Conservation (phyloP, 139 green algal species). For the Deuterostichococcus epilithicus region DNA sequence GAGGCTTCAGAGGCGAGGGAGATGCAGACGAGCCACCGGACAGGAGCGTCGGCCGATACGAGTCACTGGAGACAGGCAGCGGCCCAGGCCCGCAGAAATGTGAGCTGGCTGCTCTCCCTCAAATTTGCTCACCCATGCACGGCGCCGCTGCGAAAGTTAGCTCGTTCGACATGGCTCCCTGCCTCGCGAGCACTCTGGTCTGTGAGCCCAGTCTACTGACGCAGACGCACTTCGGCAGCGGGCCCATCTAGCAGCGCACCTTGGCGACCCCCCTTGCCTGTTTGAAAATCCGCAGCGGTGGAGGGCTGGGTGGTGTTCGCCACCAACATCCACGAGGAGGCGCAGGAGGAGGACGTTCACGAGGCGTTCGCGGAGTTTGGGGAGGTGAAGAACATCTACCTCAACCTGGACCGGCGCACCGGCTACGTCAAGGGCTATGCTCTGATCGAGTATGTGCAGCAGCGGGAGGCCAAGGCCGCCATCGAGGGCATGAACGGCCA, state of each 20-base stretch:
- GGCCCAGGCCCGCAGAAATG: constrained; percentile 19
- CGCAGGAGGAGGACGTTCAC: constrained; percentile 89
- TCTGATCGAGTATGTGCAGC: constrained; percentile 87
- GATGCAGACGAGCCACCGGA: constrained; percentile 8
- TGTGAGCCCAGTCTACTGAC: too few species aligned
- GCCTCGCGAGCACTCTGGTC: background rate
- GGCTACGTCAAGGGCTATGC: constrained; percentile 93
- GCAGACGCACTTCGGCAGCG: too few species aligned
- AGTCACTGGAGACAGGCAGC: background rate
- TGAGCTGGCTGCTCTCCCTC: background rate
- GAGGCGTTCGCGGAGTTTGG: constrained; percentile 91
- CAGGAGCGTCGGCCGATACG: constrained; percentile 3
- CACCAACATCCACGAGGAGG: constrained; percentile 91
- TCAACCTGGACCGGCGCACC: constrained; percentile 95
- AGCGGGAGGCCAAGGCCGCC: constrained; percentile 78
- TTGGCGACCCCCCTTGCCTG: background rate
- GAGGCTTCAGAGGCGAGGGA: constrained; percentile 21
- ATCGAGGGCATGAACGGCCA: constrained; percentile 82
- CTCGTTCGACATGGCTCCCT: background rate
- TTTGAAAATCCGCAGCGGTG: constrained; percentile 54
- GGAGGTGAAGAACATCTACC: constrained; percentile 93
- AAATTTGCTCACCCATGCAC: background rate
- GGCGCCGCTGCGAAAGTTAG: background rate
- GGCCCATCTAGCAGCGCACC: background rate
- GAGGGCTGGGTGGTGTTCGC: constrained; percentile 95